Base-by-base conservation (phyloP, 148 eudicot genomes). In the Rhododendron henanense region DNA sequence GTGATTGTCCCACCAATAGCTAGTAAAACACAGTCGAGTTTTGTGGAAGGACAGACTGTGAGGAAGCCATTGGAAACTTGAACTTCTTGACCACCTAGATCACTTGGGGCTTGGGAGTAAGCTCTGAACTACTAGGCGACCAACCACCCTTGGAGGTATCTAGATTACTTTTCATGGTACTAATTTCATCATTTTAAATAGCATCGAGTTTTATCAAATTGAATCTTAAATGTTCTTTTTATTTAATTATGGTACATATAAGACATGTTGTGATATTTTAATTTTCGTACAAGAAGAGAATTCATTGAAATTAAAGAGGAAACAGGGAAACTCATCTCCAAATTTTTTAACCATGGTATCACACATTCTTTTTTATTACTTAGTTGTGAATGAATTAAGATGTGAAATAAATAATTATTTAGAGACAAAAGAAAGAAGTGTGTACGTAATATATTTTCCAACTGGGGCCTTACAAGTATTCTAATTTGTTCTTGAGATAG, bases 31-130 rank as follows among this genome's bases (percentile, higher is more conserved):
- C 2, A 1, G 0, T 47, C 50, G 50, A 9, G 50, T 47, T 47
- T 44, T 9, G 0, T 47, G 10, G 2, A 47, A 9, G 0, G 2
- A 0, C 50, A 47, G 0, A 47, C 0, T 0, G 9, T 7, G 10
- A 47, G 2, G 10, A 1, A 47, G 10, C 2, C 7, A 55, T 1
- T 55, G 6, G 6, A 55, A 55, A 55, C 61, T 5, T 55, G 23
- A 1, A 55, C 1, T 7, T 55, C 18, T 55, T 55, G 23, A 55
- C 21, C 61, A 16, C 19, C 23, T 15, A 1, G 3, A 55, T 55
- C 61, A 4, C 50, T 41, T 7, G 50, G 14, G 57, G 1, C 50
- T 41, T 7, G 50, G 14, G 57, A 53, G 5, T 53, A 53, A 13
- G 5, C 3, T 13, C 16, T 53, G 57, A 53, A 5, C 45, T 41